Evolutionary conservation across 75 land plant genomes (phyloP), one percentile per base, ranked within the genome.

Genomic region (Selaginella moellendorffii): DNA sequence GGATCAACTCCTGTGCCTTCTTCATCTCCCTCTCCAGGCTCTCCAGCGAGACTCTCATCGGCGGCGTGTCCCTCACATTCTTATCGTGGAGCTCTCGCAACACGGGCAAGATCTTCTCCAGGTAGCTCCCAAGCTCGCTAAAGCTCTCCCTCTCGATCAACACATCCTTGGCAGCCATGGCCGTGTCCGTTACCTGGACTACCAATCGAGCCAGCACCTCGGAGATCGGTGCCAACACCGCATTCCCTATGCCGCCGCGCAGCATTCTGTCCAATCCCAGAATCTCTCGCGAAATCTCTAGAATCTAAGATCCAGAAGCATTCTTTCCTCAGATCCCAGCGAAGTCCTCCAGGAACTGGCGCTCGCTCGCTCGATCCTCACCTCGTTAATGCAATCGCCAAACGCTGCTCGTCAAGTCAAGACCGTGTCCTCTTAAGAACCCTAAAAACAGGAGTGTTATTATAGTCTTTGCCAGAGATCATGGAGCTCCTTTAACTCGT

Each of bases 111-210:
- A 84, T 72, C 63, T 68, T 70, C 24, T 81, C 77, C 27, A 84
- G 63, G 54, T 78, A 84, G 21, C 64, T 63, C 26, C 74, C 52
- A 5, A 84, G 65, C 30, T 71, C 74, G 1, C 10, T 67, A 65
- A 84, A 77, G 59, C 78, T 81, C 20, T 79, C 72, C 72, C 76
- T 69, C 65, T 76, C 80, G 19, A 81, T 30, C 5, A 81, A 46
- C 23, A 81, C 87, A 67, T 76, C 81, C 24, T 79, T 70, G 9
- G 79, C 72, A 1, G 81, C 79, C 53, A 54, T 24, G 29, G 68
- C 61, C 1, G 76, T 66, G 30, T 63, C 71, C 26, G 51, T 31
- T 21, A 74, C 54, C 56, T 62, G 68, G 59, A 66, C 81, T 26
- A 81, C 29, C 24, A 78, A 46, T 62, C 68, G 65, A 27, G 84